A percentile compares a stretch with the other conserved stretches of the same genome.
Evolutionary conservation across 2,329 filamentous ascomycete species (phyloP).

Genomic region (Alternaria sp.): DNA sequence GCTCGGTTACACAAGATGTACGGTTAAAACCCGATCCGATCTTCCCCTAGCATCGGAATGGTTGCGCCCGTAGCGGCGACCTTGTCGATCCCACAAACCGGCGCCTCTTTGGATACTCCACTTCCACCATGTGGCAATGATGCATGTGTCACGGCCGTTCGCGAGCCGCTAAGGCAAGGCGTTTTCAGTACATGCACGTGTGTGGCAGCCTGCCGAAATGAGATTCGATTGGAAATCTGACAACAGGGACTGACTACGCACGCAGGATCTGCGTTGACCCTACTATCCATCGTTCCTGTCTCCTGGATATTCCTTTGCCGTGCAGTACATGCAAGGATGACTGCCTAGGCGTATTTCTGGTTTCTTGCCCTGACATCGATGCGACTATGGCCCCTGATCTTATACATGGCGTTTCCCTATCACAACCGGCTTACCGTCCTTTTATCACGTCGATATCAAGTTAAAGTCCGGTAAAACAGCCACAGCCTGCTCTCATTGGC

Average conservation of each 20-base stretch:
- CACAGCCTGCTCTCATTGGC: slow-evolving; percentile 15
- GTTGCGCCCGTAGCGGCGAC: slow-evolving; percentile 11
- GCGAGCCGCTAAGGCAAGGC: slow-evolving; percentile 5
- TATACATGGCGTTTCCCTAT: slow-evolving; percentile 13
- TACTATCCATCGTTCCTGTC: slow-evolving; percentile 5
- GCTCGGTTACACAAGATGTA: slow-evolving; percentile 15
- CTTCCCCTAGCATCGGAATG: slow-evolving; percentile 5
- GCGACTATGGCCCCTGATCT: slow-evolving; percentile 10
- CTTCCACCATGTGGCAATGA: slow-evolving; percentile 21
- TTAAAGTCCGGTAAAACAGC: slow-evolving; percentile 16
- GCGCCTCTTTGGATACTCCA: slow-evolving; percentile 9
- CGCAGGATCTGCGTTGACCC: slow-evolving; percentile 2
- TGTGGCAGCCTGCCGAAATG: not conserved
- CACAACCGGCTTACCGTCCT: slow-evolving; percentile 19
- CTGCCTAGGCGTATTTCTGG: not conserved
- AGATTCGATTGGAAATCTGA: not conserved
- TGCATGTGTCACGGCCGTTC: slow-evolving; percentile 9
- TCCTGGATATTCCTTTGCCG: not conserved
- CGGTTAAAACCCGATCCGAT: slow-evolving; percentile 13
- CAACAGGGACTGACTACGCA: slow-evolving; percentile 9
- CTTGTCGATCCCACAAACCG: slow-evolving; percentile 9
- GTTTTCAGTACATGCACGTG: slow-evolving; percentile 1
- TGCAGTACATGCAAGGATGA: slow-evolving; percentile 8
- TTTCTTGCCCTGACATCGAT: slow-evolving; percentile 15
- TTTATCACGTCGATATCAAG: slow-evolving; percentile 8